A percentile compares a stretch with the other conserved stretches of the same genome.
Evolutionary conservation across 306 rosid genomes (phyloP).

Genomic region (Sicyos edulis): DNA sequence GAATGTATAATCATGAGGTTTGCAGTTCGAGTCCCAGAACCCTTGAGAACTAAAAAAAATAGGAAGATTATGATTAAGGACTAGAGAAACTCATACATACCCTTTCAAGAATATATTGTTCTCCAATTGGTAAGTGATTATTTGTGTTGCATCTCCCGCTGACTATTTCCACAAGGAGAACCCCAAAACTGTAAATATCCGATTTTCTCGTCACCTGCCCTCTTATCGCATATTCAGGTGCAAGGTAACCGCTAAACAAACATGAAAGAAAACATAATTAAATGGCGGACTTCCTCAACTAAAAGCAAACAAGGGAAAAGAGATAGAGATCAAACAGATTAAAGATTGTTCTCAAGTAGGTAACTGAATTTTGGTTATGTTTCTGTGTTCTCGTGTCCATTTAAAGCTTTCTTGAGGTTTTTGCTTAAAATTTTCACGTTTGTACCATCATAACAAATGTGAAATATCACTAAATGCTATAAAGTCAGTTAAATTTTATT

Average conservation of each 20-base stretch:
- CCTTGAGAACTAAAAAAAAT: no score
- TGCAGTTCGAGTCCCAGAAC: no score
- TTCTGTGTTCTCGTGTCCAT: no score
- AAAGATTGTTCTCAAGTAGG: neutral
- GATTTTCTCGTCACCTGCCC: constrained; percentile 81
- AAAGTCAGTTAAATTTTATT: no score
- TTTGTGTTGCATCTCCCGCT: constrained; percentile 82
- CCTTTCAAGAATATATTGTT: constrained; percentile 82
- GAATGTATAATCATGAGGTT: no score
- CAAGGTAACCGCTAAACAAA: constrained; percentile 76
- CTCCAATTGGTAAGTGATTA: constrained; percentile 52
- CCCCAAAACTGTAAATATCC: constrained; percentile 88
- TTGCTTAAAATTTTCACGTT: no score
- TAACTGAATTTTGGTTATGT: neutral
- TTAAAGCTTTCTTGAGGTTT: neutral
- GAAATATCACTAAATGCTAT: no score
- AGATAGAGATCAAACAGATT: neutral
- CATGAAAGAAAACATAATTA: constrained; percentile 12
- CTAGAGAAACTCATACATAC: constrained; percentile 33
- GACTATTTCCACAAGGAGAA: constrained; percentile 77
- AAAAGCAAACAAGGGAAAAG: neutral
- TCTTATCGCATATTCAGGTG: constrained; percentile 87
- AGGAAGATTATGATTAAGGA: no score
- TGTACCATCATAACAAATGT: no score
- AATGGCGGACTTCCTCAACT: neutral